Evolutionary conservation across 306 rosid species (phyloP), one percentile per base, ranked within the genome.

Genomic region (Senna tora): DNA sequence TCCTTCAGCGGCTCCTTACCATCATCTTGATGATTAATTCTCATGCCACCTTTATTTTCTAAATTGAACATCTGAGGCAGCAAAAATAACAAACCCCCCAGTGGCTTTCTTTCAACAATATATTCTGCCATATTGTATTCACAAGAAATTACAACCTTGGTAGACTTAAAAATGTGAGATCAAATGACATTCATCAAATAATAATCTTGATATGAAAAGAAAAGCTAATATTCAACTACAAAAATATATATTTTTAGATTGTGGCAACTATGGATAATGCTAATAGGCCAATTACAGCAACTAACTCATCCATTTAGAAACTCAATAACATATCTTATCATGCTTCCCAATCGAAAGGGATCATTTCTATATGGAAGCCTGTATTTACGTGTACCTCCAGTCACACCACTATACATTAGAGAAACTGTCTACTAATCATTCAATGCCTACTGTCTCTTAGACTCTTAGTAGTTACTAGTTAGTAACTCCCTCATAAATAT

Each of bases 51-150:
- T 75, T 70, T 75, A 75, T 76, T 80, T 62, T 81, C 90, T 45
- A 65, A 74, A 69, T 75, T 76, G 80, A 91, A 79, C 78, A 85
- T 78, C 82, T 61, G 90, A 72, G 99, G 99, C 73, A 95, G 90
- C 83, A 95, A 77, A 80, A 91, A 80, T 81, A 95, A 76, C 36
- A 95, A 82, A 66, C 99, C 99, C 63, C 96, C 99, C 42, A 95
- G 73, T 76, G 96, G 96, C 82, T 88, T 87, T 75, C 86, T 81
- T 65, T 86, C 88, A 38, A 81, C 79, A 66, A 95, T 91, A 69
- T 90, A 95, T 54, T 89, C 99, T 95, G 97, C 74, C 80, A 79
- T n/a, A 73, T 17, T 7, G 66, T 47, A 73, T 74, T 67, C 83
- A 81, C 36, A 58, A 52, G 30, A 72, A 69, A 63, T 63, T 75